phyloP scores from a whole-genome alignment of 768 basidiomycete species.

The Amanita exitialis region DNA sequence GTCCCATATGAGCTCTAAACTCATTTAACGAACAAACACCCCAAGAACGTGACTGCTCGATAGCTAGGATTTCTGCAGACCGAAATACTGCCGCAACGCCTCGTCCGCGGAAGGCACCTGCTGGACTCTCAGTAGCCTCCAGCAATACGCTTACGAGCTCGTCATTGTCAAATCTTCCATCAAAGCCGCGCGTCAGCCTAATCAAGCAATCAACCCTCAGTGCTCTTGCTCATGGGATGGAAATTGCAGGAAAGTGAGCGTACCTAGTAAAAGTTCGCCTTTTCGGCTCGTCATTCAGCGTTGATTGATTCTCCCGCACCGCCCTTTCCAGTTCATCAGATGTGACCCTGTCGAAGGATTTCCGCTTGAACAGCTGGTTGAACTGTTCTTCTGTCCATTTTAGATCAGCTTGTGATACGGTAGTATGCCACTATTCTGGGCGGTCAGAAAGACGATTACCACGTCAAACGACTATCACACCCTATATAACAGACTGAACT shows the following conservation, averaged over 20 bases:
- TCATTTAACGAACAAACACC: slow-evolving; percentile 50
- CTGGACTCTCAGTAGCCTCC: slow-evolving; percentile 33
- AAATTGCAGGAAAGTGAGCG: slow-evolving; percentile 7
- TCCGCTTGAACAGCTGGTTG: slow-evolving; percentile 25
- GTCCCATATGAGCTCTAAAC: slow-evolving; percentile 39
- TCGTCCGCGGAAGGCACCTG: slow-evolving; percentile 37
- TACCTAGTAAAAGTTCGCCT: slow-evolving; percentile 39
- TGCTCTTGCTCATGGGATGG: neutral
- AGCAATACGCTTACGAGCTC: slow-evolving; percentile 39
- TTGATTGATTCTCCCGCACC: slow-evolving; percentile 10
- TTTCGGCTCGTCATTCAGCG: slow-evolving; percentile 13
- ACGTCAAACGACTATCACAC: slow-evolving; percentile 14
- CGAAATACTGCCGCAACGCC: slow-evolving; percentile 36
- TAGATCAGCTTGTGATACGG: slow-evolving; percentile 35
- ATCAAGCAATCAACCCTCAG: neutral
- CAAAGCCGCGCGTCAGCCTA: slow-evolving; percentile 33
- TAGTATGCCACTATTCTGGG: slow-evolving; percentile 43
- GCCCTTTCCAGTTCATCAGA: slow-evolving; percentile 15
- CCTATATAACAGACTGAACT: slow-evolving; percentile 49
- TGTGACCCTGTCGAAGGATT: slow-evolving; percentile 25
- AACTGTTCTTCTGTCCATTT: slow-evolving; percentile 42
- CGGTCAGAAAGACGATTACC: neutral
- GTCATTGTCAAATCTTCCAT: slow-evolving; percentile 41
- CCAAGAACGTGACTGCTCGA: slow-evolving; percentile 44
- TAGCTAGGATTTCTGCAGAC: slow-evolving; percentile 46